phyloP scores from a whole-genome alignment of 768 basidiomycete genomes.

The Ramaria rubella region DNA sequence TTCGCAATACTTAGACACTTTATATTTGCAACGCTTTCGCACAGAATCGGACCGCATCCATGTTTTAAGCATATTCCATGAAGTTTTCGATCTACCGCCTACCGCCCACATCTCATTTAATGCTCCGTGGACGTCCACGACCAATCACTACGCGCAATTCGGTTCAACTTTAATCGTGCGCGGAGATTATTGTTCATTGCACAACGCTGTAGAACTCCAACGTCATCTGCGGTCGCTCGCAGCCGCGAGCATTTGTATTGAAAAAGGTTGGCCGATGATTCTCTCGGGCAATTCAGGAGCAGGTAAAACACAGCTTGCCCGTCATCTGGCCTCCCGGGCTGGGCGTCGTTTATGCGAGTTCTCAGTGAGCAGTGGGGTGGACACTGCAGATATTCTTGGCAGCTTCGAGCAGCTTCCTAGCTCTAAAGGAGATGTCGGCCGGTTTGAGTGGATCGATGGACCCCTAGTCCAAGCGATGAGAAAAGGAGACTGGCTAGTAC shows the following conservation, averaged over 20 bases:
- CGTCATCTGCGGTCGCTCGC: conserved; percentile 61
- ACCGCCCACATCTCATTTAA: not conserved
- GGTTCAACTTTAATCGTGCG: not conserved
- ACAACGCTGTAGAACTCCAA: conserved; percentile 34
- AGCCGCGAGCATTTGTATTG: conserved; percentile 64
- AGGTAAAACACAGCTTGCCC: conserved; percentile 77
- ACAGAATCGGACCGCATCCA: conserved; percentile 52
- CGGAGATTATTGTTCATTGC: not conserved
- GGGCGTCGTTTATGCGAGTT: conserved; percentile 70
- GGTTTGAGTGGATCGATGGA: conserved; percentile 94
- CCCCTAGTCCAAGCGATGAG: conserved; percentile 83
- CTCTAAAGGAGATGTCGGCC: conserved; percentile 32
- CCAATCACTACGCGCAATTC: conserved; percentile 13
- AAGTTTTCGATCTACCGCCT: conserved; percentile 30
- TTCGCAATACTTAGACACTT: conserved; percentile 52
- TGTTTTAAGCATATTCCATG: conserved; percentile 18
- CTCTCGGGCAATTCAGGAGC: conserved; percentile 64
- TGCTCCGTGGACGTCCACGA: conserved; percentile 27
- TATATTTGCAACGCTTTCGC: conserved; percentile 87
- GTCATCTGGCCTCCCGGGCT: conserved; percentile 59
- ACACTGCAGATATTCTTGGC: conserved; percentile 90
- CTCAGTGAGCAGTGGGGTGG: conserved; percentile 76
- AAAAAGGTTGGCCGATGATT: conserved; percentile 83
- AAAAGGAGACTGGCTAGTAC: conserved; percentile 79
- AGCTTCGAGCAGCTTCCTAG: conserved; percentile 86